A percentile compares a stretch with the other conserved stretches of the same genome.
These are phyloP conservation scores for Yarrowia yakushimensis DNA, from an alignment of 805 yeast species.

Conservation along the genomic window DNA sequence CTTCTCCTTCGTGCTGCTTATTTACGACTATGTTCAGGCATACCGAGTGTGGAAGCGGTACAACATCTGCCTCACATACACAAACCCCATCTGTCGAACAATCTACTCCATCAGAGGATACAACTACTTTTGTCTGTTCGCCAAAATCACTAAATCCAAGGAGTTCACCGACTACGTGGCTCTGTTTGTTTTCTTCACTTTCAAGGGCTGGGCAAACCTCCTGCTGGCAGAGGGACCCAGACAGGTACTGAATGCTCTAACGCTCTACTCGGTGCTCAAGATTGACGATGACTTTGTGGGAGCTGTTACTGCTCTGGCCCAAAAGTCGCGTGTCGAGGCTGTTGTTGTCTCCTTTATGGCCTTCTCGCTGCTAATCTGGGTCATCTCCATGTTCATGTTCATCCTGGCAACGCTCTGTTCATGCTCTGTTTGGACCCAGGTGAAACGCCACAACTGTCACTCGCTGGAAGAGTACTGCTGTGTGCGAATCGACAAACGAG, in stretches of 20 bases:
- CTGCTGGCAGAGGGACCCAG: conserved; percentile 82
- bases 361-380: conserved; percentile 70
- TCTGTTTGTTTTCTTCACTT: conserved; percentile 59
- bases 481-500: conserved; percentile 53
- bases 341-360: conserved; percentile 73
- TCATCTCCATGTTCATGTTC: conserved; percentile 58
- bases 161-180: conserved; percentile 63
- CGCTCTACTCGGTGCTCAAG: conserved; percentile 53
- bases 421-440: conserved; percentile 49
- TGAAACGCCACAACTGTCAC: conserved; percentile 41
- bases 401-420: conserved; percentile 51
- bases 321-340: conserved; percentile 59
- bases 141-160: conserved; percentile 62
- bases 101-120: conserved; percentile 57
- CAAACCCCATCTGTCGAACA: conserved; percentile 59
- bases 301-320: conserved; percentile 54
- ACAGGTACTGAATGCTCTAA: conserved; percentile 76
- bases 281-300: conserved; percentile 38
- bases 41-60: conserved; percentile 53
- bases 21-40: conserved; percentile 59
- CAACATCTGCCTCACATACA: conserved; percentile 66
- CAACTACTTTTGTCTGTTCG: conserved; percentile 68
- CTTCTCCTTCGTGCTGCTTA: conserved; percentile 55
- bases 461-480: conserved; percentile 61
- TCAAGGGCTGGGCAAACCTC: conserved; percentile 59